phyloP scores from a whole-genome alignment of 768 basidiomycete genomes.

The Agrocybe praecox region DNA sequence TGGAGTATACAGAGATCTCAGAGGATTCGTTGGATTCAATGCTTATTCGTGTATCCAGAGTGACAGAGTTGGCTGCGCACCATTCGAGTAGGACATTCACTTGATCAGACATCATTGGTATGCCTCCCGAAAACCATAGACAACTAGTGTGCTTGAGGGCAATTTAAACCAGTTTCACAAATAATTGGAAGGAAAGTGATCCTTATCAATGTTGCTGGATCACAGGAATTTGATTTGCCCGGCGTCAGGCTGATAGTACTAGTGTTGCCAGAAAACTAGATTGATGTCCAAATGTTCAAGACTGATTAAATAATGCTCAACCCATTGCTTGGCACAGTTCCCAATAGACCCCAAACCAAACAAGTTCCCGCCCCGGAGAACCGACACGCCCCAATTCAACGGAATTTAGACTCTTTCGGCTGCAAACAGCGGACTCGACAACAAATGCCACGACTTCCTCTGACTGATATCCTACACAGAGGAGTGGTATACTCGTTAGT shows the following conservation, averaged over 20 bases:
- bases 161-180: too few relatives aligned
- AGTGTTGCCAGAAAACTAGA: too few relatives aligned
- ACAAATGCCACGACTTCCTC: slow-evolving; percentile 21
- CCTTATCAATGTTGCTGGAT: too few relatives aligned
- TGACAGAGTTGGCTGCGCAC: slow-evolving; percentile 48
- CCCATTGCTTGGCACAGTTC: background rate
- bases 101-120: slow-evolving; percentile 9
- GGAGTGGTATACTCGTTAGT: slow-evolving; percentile 55
- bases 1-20: slow-evolving; percentile 39
- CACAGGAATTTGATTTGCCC: too few relatives aligned
- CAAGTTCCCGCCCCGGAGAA: too few relatives aligned
- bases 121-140: background rate
- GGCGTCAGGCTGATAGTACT: too few relatives aligned
- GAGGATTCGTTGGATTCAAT: slow-evolving; percentile 29
- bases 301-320: too few relatives aligned
- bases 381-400: too few relatives aligned
- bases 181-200: too few relatives aligned
- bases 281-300: too few relatives aligned
- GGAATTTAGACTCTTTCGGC: too few relatives aligned
- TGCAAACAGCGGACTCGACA: too few relatives aligned
- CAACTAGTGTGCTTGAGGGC: background rate
- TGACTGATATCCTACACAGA: slow-evolving; percentile 39
- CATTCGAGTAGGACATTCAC: slow-evolving; percentile 42
- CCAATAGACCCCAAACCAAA: background rate
- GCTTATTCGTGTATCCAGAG: slow-evolving; percentile 47